These are phyloP conservation scores for Phytophthora sansomeana DNA, from an alignment of 352 stramenopile genomes.

Conservation along the genomic window DNA sequence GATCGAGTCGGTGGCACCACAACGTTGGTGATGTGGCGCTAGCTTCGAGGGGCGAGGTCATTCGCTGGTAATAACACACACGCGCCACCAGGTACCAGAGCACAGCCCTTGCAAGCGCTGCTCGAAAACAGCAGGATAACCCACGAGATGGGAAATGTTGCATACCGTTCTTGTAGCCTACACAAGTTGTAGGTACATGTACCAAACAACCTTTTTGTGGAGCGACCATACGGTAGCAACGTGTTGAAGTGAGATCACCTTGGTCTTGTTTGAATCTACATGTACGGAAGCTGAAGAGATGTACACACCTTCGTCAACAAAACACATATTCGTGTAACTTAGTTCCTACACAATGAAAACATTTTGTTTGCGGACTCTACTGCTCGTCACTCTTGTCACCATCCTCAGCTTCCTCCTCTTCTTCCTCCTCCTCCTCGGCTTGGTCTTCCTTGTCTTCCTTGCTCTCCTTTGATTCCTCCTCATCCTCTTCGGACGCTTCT, in stretches of 20 bases:
- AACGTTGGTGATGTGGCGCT: constrained; percentile 11
- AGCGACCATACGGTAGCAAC: neutral
- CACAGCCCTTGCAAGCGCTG: neutral
- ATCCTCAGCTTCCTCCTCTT: constrained; percentile 24
- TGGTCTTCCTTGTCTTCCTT: constrained; percentile 22
- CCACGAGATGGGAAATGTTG: constrained; percentile 19
- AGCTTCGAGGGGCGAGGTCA: constrained; percentile 4
- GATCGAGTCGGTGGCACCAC: constrained; percentile 1
- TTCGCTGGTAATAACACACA: constrained; percentile 5
- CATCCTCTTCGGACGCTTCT: constrained; percentile 5
- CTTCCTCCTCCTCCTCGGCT: constrained; percentile 16
- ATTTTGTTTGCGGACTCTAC: neutral
- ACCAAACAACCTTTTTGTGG: neutral
- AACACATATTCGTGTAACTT: constrained; percentile 21
- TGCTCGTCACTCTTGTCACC: constrained; percentile 13
- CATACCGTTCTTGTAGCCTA: too few species aligned
- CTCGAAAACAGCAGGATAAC: constrained; percentile 31
- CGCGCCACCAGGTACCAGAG: constrained; percentile 13
- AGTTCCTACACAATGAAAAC: constrained; percentile 29
- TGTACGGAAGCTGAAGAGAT: too few species aligned
- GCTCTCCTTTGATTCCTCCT: constrained; percentile 4
- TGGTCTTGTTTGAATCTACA: too few species aligned
- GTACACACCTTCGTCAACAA: constrained; percentile 4
- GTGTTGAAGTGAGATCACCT: neutral
- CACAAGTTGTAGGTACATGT: too few species aligned